Conservation (phyloP, 2,329 filamentous ascomycete species). For the Botrytis paeoniae region DNA sequence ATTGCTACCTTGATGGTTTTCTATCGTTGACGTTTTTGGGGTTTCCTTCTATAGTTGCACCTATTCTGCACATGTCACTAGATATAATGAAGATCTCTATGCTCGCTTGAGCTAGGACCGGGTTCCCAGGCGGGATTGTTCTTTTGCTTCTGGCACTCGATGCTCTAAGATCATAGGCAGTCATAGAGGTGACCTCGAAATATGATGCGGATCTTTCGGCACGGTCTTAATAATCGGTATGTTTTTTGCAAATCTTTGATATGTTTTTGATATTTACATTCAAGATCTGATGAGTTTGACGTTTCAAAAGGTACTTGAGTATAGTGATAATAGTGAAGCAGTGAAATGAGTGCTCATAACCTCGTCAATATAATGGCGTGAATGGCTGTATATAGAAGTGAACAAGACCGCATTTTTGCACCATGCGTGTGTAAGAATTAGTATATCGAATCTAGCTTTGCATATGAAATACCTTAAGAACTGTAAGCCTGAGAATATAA, state of each 20-base stretch:
- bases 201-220: background rate
- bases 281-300: background rate
- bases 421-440: background rate
- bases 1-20: background rate
- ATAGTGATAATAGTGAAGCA: background rate
- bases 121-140: background rate
- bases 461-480: background rate
- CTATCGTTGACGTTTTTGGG: background rate
- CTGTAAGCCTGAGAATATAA: background rate
- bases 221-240: background rate
- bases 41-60: background rate
- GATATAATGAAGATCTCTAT: background rate
- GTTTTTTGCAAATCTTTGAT: background rate
- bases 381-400: background rate
- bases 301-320: background rate
- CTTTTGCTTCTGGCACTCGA: too few species aligned
- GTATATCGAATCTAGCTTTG: too few species aligned
- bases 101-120: background rate
- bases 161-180: background rate
- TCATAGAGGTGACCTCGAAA: background rate
- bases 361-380: accelerated
- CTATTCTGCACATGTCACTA: background rate
- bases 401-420: background rate
- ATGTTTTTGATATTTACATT: background rate
- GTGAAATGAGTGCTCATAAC: background rate